A percentile compares a stretch with the other conserved stretches of the same genome.
These are phyloP conservation scores for Saccharomycopsis olivae DNA, from an alignment of 805 yeast species.

Conservation along the genomic window DNA sequence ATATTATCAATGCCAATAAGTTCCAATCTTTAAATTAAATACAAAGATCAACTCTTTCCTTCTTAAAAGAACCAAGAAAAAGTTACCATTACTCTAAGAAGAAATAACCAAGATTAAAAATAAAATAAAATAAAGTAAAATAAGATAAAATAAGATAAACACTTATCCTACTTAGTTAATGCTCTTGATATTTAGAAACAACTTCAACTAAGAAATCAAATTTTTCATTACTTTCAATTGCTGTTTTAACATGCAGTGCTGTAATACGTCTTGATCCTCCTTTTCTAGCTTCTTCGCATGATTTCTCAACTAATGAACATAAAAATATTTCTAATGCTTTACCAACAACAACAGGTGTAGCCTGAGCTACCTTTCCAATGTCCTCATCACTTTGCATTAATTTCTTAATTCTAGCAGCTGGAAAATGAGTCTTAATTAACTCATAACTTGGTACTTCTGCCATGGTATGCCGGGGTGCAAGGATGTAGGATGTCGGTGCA, in stretches of 20 bases:
- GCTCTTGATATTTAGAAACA: constrained; percentile 50
- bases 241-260: constrained; percentile 73
- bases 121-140: too few relatives aligned
- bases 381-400: constrained; percentile 98
- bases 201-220: constrained; percentile 87
- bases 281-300: constrained; percentile 65
- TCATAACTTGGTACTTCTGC: constrained; percentile 20
- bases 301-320: constrained; percentile 78
- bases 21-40: too few relatives aligned
- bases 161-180: too few relatives aligned
- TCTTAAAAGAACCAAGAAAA: too few relatives aligned
- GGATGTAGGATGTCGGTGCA: neutral
- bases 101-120: too few relatives aligned
- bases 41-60: too few relatives aligned
- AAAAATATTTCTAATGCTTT: constrained; percentile 88
- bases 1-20: too few relatives aligned
- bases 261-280: constrained; percentile 72
- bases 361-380: constrained; percentile 96
- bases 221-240: constrained; percentile 77
- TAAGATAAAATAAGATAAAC: too few relatives aligned
- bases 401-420: constrained; percentile 89
- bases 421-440: constrained; percentile 68
- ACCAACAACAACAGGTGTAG: constrained; percentile 97
- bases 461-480: too few relatives aligned
- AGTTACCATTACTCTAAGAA: too few relatives aligned